These are phyloP conservation scores for Penicillium coffeae DNA, from an alignment of 495 filamentous ascomycete species.

Conservation along the genomic window DNA sequence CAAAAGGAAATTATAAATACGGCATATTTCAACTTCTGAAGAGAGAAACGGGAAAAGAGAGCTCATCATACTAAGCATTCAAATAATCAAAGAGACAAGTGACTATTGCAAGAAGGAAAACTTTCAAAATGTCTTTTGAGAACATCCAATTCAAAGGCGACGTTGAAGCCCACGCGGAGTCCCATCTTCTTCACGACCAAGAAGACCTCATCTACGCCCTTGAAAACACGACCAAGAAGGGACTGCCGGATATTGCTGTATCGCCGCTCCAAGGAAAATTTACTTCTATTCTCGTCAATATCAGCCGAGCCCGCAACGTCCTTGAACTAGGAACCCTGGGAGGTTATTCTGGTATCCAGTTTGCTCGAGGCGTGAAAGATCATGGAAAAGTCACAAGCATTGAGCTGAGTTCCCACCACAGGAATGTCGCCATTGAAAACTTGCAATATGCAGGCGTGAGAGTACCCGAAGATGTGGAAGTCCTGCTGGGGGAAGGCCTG, in stretches of 20 bases:
- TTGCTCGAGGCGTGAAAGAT: constrained; percentile 35
- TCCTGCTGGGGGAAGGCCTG: constrained; percentile 41
- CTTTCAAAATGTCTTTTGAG: neutral
- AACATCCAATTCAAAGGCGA: neutral
- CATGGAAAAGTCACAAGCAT: constrained; percentile 41
- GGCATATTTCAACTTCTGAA: too few species aligned
- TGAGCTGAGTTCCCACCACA: constrained; percentile 37
- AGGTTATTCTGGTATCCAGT: constrained; percentile 50
- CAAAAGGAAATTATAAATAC: too few species aligned
- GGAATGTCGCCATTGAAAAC: constrained; percentile 42
- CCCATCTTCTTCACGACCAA: constrained; percentile 4
- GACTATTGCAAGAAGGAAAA: neutral
- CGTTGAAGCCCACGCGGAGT: neutral
- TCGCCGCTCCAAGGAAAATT: constrained; percentile 38
- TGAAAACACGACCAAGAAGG: constrained; percentile 4
- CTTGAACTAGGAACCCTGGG: constrained; percentile 54
- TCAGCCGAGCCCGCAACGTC: constrained; percentile 32
- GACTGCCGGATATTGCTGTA: constrained; percentile 29
- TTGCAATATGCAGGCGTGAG: constrained; percentile 20
- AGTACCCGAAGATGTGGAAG: constrained; percentile 34
- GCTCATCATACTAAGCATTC: too few species aligned
- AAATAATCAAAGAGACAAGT: neutral
- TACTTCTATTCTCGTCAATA: constrained; percentile 34
- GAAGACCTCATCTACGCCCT: neutral
- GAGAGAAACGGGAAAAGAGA: too few species aligned